Percentiles rank a stretch among this genome's conserved stretches.
phyloP scores from a whole-genome alignment of 192 early-diverging fungal species.

The Coemansia sp. region DNA sequence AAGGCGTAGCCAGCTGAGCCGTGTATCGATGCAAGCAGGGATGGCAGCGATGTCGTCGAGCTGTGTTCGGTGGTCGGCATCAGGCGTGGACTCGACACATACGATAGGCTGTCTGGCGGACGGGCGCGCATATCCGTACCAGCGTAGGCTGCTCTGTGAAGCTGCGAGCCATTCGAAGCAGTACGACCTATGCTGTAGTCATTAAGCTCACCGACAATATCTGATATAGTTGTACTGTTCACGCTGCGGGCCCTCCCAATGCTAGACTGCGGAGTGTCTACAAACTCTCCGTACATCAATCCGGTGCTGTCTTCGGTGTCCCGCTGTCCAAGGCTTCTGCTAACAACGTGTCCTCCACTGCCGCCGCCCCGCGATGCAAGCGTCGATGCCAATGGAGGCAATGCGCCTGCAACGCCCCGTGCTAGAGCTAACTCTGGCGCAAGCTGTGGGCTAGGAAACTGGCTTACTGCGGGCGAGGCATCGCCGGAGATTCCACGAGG shows the following conservation, averaged over 20 bases:
- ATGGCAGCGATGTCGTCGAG: conserved; percentile 44
- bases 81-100: conserved; percentile 36
- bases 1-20: conserved; percentile 9
- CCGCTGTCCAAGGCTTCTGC: conserved; percentile 5
- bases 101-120: conserved; percentile 13
- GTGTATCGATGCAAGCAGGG: conserved; percentile 21
- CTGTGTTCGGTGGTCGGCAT: conserved; percentile 36
- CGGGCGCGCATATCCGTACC: conserved; percentile 16
- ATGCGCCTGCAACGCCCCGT: conserved; percentile 18
- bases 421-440: conserved; percentile 31
- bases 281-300: neutral
- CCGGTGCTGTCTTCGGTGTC: conserved; percentile 1
- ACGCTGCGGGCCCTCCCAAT: conserved; percentile 15
- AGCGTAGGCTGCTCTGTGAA: conserved; percentile 13
- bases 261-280: conserved; percentile 12
- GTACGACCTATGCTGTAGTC: conserved; percentile 32
- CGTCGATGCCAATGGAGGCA: conserved; percentile 39
- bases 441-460: conserved; percentile 50
- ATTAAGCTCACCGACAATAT: conserved; percentile 17
- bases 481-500: conserved; percentile 42
- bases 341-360: neutral
- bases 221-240: conserved; percentile 9
- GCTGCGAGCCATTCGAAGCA: conserved; percentile 27
- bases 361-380: conserved; percentile 28
- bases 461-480: conserved; percentile 48